These are phyloP conservation scores for Xylariaceae sp. DNA, from an alignment of 2,329 filamentous ascomycete species.

Conservation along the genomic window DNA sequence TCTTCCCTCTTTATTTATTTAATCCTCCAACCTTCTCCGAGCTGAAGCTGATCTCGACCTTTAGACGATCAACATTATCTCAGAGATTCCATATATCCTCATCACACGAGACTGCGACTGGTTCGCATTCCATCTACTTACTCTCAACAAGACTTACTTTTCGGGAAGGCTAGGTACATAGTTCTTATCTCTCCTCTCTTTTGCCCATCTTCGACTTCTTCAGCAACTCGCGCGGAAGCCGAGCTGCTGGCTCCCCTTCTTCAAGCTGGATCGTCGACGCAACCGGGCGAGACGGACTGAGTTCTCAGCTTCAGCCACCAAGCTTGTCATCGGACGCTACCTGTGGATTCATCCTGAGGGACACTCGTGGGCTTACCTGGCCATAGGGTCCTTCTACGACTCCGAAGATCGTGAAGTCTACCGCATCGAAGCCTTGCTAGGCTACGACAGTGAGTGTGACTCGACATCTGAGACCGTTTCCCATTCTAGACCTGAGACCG, in stretches of 20 bases:
- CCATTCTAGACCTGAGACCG: background rate
- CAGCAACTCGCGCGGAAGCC: constrained; percentile 11
- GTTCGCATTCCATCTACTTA: no score
- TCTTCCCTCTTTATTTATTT: no score
- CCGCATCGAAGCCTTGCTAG: constrained; percentile 41
- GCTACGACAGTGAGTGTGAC: constrained; percentile 14
- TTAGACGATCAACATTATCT: no score
- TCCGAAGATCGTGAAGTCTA: constrained; percentile 36
- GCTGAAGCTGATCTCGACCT: no score
- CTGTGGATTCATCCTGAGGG: constrained; percentile 30
- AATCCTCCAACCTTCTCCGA: no score
- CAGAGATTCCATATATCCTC: no score
- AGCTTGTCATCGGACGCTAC: constrained; percentile 41
- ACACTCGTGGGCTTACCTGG: constrained; percentile 41
- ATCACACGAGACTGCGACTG: no score
- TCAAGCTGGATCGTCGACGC: constrained; percentile 26
- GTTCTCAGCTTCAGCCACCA: constrained; percentile 41
- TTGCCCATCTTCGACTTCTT: background rate
- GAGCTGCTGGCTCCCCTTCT: constrained; percentile 8
- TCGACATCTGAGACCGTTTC: background rate
- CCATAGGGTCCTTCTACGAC: constrained; percentile 45
- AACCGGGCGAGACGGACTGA: constrained; percentile 10
- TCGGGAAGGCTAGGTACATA: background rate
- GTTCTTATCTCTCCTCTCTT: background rate
- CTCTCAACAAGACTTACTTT: no score